These are phyloP conservation scores for Fusarium devonianum DNA, from an alignment of 2,329 filamentous ascomycete species.

Conservation along the genomic window DNA sequence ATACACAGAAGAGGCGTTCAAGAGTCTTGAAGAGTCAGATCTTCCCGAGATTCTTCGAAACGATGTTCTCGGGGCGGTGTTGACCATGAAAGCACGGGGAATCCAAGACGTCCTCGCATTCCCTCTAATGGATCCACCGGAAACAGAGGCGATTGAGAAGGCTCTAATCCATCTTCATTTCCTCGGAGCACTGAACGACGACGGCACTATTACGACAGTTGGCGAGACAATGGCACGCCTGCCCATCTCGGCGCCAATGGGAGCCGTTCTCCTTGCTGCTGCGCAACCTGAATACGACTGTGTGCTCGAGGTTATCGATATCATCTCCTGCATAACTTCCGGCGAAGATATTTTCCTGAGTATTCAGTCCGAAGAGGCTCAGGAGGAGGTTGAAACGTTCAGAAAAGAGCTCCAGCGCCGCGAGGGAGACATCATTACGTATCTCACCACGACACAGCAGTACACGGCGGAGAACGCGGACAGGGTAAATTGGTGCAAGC, in stretches of 20 bases:
- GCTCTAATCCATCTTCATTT: conserved; percentile 81
- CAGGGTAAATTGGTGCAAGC: conserved; percentile 64
- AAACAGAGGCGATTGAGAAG: conserved; percentile 78
- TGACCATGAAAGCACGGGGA: conserved; percentile 93
- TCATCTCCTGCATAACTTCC: conserved; percentile 71
- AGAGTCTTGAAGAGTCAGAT: conserved; percentile 73
- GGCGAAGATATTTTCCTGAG: conserved; percentile 70
- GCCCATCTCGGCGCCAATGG: conserved; percentile 82
- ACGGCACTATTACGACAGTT: conserved; percentile 74
- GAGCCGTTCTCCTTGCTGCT: conserved; percentile 83
- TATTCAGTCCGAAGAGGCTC: conserved; percentile 63
- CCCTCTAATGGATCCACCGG: conserved; percentile 83
- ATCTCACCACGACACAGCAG: conserved; percentile 68
- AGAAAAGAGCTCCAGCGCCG: conserved; percentile 66
- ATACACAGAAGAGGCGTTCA: conserved; percentile 82
- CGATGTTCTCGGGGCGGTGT: conserved; percentile 82
- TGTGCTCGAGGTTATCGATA: conserved; percentile 83
- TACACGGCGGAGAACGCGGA: conserved; percentile 65
- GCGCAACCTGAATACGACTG: conserved; percentile 74
- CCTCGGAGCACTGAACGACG: conserved; percentile 76
- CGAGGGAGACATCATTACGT: conserved; percentile 71
- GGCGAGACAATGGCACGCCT: conserved; percentile 83
- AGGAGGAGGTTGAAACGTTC: conserved; percentile 59
- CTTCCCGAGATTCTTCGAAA: conserved; percentile 90
- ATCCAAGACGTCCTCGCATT: conserved; percentile 83